These are phyloP conservation scores for Penicillium sp. DNA, from an alignment of 2,329 filamentous ascomycete genomes.

Conservation along the genomic window DNA sequence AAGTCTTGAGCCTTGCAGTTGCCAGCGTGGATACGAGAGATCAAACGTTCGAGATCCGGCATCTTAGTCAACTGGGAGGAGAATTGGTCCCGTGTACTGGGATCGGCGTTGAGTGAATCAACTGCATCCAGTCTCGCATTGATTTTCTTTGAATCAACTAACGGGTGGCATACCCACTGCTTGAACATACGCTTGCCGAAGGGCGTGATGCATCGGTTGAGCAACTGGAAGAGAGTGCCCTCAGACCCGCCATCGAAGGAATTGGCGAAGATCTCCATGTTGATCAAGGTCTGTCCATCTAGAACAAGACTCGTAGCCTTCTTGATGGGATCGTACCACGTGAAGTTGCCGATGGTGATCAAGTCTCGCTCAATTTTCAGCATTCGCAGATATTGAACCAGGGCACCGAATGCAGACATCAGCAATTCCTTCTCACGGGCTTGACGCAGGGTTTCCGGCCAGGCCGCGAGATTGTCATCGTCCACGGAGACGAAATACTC, in stretches of 20 bases:
- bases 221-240: conserved; percentile 82
- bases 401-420: conserved; percentile 87
- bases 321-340: conserved; percentile 87
- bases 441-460: conserved; percentile 73
- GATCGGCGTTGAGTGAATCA: conserved; percentile 83
- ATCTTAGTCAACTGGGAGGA: conserved; percentile 83
- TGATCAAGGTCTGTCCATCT: conserved; percentile 94
- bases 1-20: conserved; percentile 91
- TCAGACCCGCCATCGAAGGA: conserved; percentile 80
- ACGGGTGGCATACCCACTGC: conserved; percentile 94
- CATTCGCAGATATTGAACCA: conserved; percentile 80
- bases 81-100: conserved; percentile 78
- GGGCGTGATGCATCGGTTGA: conserved; percentile 92
- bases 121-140: conserved; percentile 93
- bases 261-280: conserved; percentile 96
- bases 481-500: conserved; percentile 71
- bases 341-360: conserved; percentile 85
- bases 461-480: conserved; percentile 60
- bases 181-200: conserved; percentile 96
- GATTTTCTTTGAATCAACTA: conserved; percentile 82
- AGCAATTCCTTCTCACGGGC: conserved; percentile 73
- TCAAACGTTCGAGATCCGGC: conserved; percentile 89
- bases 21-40: conserved; percentile 90
- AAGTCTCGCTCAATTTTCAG: conserved; percentile 87
- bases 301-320: conserved; percentile 86